Conservation (phyloP, 2,329 filamentous ascomycete species). For the Stachybotrys chlorohalonatus region DNA sequence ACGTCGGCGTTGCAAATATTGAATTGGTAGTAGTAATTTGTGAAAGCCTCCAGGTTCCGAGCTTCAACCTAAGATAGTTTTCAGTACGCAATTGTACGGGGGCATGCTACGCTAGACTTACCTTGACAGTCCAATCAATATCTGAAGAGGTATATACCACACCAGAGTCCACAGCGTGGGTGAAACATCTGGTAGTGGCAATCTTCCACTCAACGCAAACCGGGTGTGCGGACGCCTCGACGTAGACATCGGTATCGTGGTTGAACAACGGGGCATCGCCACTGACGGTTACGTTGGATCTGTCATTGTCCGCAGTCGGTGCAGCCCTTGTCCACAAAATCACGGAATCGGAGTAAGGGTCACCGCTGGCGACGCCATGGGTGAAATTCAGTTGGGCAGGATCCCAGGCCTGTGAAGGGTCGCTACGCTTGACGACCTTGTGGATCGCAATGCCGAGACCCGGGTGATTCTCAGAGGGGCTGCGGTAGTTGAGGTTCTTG, state of each 20-base stretch:
- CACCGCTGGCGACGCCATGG: slow-evolving; percentile 47
- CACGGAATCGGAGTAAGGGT: slow-evolving; percentile 47
- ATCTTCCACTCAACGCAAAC: slow-evolving; percentile 62
- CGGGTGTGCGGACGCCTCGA: slow-evolving; percentile 34
- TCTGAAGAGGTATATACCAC: slow-evolving; percentile 61
- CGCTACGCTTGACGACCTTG: not conserved
- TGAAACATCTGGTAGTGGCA: slow-evolving; percentile 25
- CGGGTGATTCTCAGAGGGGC: slow-evolving; percentile 55
- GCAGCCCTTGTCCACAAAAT: slow-evolving; percentile 43
- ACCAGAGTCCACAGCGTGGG: slow-evolving; percentile 43
- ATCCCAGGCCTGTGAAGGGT: not conserved
- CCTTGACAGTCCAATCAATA: slow-evolving; percentile 68
- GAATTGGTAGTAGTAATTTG: slow-evolving; percentile 62
- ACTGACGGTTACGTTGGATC: slow-evolving; percentile 32
- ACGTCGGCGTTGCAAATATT: slow-evolving; percentile 54
- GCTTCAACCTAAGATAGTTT: slow-evolving; percentile 48
- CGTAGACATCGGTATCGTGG: slow-evolving; percentile 31
- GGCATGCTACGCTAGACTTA: slow-evolving; percentile 11
- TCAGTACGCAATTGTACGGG: not conserved
- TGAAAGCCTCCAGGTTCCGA: slow-evolving; percentile 50
- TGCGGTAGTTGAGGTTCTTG: slow-evolving; percentile 57
- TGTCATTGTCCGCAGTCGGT: slow-evolving; percentile 22
- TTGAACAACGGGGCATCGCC: slow-evolving; percentile 34
- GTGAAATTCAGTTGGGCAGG: slow-evolving; percentile 46
- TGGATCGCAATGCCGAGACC: slow-evolving; percentile 56